Conservation (phyloP, 768 basidiomycete species). For the Lyophyllum decastes region DNA sequence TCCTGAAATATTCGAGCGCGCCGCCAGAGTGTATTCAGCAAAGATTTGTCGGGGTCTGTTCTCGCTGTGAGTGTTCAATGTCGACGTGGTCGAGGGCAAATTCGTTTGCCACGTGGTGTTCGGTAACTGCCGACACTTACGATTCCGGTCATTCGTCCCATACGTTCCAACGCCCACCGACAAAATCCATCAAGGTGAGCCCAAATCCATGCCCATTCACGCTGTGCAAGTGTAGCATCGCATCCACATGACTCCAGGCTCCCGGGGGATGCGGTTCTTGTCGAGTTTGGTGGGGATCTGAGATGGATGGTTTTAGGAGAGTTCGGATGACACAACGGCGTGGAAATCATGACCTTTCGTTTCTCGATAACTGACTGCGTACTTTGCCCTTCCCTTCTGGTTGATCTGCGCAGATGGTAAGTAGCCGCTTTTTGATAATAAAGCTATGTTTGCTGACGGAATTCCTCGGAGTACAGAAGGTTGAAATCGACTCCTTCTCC, state of each 20-base stretch:
- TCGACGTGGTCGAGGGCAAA: too few relatives aligned
- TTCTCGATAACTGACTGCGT: slow-evolving; percentile 15
- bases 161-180: slow-evolving; percentile 26
- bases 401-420: slow-evolving; percentile 38
- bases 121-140: slow-evolving; percentile 21
- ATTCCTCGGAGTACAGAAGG: slow-evolving; percentile 63
- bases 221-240: slow-evolving; percentile 12
- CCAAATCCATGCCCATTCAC: slow-evolving; percentile 28
- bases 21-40: too few relatives aligned
- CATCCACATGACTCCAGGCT: slow-evolving; percentile 19
- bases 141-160: slow-evolving; percentile 8
- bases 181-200: slow-evolving; percentile 66
- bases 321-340: slow-evolving; percentile 35
- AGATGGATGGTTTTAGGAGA: slow-evolving; percentile 43
- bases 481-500: slow-evolving; percentile 98
- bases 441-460: slow-evolving; percentile 14
- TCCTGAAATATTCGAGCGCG: too few relatives aligned
- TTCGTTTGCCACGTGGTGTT: slow-evolving; percentile 13
- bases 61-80: too few relatives aligned
- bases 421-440: slow-evolving; percentile 16
- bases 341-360: slow-evolving; percentile 6
- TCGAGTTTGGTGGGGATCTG: slow-evolving; percentile 18
- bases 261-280: slow-evolving; percentile 13
- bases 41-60: too few relatives aligned
- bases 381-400: slow-evolving; percentile 3